Evolutionary conservation across 768 basidiomycete species (phyloP).

Genomic region (Tricholoma terreum): DNA sequence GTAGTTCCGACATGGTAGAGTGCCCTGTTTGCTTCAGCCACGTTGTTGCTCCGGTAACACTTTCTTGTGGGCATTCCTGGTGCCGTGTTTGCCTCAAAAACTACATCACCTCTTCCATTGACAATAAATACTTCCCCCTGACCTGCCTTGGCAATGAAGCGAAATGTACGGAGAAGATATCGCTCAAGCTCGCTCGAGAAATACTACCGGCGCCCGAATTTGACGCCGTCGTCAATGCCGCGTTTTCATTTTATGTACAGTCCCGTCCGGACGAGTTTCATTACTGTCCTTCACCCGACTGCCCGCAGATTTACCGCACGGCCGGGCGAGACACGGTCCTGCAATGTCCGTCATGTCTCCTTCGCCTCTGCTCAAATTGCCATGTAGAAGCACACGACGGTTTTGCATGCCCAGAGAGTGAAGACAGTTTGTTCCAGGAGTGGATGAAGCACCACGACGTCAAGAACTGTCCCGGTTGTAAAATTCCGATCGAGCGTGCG

Average conservation of each 20-base stretch:
- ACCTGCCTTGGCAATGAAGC: conserved; percentile 66
- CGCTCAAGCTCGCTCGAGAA: conserved; percentile 47
- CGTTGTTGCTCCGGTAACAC: conserved; percentile 45
- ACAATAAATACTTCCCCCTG: conserved; percentile 65
- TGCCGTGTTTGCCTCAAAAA: conserved; percentile 59
- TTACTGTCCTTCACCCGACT: conserved; percentile 80
- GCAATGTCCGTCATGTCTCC: conserved; percentile 69
- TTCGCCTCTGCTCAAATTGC: conserved; percentile 67
- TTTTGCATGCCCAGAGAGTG: conserved; percentile 59
- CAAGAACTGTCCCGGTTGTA: conserved; percentile 73
- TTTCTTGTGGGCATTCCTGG: conserved; percentile 67
- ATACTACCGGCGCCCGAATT: conserved; percentile 53
- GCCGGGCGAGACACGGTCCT: conserved; percentile 47
- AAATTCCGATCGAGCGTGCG: conserved; percentile 63
- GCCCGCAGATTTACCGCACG: conserved; percentile 66
- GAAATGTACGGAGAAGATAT: conserved; percentile 53
- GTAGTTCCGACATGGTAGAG: conserved; percentile 15
- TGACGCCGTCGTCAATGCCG: conserved; percentile 51
- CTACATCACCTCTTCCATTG: conserved; percentile 57
- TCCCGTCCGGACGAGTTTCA: conserved; percentile 59
- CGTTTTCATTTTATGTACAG: conserved; percentile 61
- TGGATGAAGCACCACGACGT: conserved; percentile 67
- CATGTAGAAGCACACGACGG: conserved; percentile 58
- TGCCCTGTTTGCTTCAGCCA: conserved; percentile 75
- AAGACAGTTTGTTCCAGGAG: conserved; percentile 54